Evolutionary conservation across 2,329 filamentous ascomycete species (phyloP), one percentile per base, ranked within the genome.

Genomic region (Parastagonospora avenae): DNA sequence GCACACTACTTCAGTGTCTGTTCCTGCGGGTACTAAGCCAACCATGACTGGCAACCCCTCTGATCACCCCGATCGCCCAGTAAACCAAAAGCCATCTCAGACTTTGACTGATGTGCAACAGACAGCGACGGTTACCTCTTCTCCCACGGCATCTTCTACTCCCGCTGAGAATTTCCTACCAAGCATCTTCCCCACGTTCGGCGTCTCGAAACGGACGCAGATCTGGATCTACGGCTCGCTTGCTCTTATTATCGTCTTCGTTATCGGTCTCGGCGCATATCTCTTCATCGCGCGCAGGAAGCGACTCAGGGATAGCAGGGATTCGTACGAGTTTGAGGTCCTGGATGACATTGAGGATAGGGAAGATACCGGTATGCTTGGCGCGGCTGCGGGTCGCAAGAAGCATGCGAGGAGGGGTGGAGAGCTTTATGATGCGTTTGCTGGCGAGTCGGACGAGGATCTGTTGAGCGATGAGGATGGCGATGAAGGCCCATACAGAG

Each of bases 391-490:
- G 14, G 64, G 62, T 30, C 67, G 70, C 15, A 57, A 51, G 74
- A 79, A 77, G 14, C 80, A 83, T 59, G 62, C 81, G 75, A 72
- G 79, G 59, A 79, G 91, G 15, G 94, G 91, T 2, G 92, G 93
- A 27, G 93, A 97, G 77, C 78, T 99, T 38, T 99, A 99, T 72
- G 94, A 99, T 79, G 94, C 94, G 4, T 99, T 99, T 80, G 94
- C 94, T 0, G 92, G 91, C 12, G 93, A 92, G 45, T 93, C 93
- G 50, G 92, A 94, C 50, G 89, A 91, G 48, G 86, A 89, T 52
- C 66, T 85, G 35, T 77, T 84, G 52, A 75, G 74, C 30, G 75
- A 76, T 32, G 76, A 76, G 14, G 74, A 70, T n/a, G 62, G 58
- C 0, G 70, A 73, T 28, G 72, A 74, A 46, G 76, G 63, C 8